phyloP scores from a whole-genome alignment of 768 basidiomycete species.

The Cystofilobasidium macerans region DNA sequence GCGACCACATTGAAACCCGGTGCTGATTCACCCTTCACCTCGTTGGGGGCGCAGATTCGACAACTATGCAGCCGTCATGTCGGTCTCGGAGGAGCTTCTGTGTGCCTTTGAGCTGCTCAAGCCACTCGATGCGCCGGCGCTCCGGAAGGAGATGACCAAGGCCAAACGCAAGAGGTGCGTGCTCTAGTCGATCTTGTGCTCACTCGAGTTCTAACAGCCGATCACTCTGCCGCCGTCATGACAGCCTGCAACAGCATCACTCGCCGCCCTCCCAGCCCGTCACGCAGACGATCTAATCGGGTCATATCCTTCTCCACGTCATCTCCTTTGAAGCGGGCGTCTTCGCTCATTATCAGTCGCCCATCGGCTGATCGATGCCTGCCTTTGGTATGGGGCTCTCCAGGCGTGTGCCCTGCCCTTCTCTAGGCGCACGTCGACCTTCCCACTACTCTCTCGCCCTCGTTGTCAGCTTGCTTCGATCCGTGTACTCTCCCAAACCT shows the following conservation, averaged over 20 bases:
- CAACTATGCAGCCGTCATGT: conserved; percentile 58
- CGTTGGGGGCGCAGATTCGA: conserved; percentile 57
- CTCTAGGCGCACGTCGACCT: too few relatives aligned
- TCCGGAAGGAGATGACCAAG: conserved; percentile 97
- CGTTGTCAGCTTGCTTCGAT: too few relatives aligned
- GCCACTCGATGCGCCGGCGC: conserved; percentile 81
- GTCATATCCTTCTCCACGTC: background rate
- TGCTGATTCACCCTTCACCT: conserved; percentile 27
- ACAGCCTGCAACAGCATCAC: conserved; percentile 39
- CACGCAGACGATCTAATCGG: conserved; percentile 23
- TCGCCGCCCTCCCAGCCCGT: conserved; percentile 34
- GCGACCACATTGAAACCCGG: background rate
- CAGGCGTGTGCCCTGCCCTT: too few relatives aligned
- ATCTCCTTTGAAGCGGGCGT: too few relatives aligned
- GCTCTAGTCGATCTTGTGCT: background rate
- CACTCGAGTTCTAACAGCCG: conserved; percentile 11
- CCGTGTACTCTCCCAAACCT: too few relatives aligned
- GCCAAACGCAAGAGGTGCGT: conserved; percentile 90
- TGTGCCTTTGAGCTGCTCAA: conserved; percentile 97
- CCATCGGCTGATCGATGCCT: too few relatives aligned
- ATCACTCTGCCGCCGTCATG: background rate
- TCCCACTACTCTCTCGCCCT: too few relatives aligned
- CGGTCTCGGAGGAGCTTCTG: conserved; percentile 90
- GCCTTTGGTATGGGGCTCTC: too few relatives aligned
- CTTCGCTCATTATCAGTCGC: too few relatives aligned